Percentiles rank a stretch among this genome's conserved stretches.
Conservation (phyloP, 2,329 filamentous ascomycete genomes). For the Alternaria burnsii region DNA sequence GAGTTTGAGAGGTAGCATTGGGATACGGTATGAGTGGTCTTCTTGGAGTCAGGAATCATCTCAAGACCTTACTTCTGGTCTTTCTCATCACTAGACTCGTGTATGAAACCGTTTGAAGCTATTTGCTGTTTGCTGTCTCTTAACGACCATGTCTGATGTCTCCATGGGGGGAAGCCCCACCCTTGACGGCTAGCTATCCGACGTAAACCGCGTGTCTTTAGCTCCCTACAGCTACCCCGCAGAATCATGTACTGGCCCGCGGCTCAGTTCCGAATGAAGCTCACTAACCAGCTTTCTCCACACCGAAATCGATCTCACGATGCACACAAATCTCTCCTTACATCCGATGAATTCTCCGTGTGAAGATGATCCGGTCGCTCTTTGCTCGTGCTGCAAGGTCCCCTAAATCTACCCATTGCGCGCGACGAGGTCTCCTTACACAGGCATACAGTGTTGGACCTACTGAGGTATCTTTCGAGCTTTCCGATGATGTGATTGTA, state of each 20-base stretch:
- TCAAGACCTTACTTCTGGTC: constrained; percentile 1
- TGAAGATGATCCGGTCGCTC: constrained; percentile 42
- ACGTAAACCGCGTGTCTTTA: neutral
- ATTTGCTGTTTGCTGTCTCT: neutral
- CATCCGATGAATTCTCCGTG: constrained; percentile 21
- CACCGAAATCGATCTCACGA: neutral
- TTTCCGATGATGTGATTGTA: constrained; percentile 1
- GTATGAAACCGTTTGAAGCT: neutral
- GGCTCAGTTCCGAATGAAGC: constrained; percentile 16
- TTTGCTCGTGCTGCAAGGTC: constrained; percentile 27
- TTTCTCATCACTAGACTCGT: neutral
- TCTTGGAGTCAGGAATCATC: constrained; percentile 10
- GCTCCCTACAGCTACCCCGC: constrained; percentile 17
- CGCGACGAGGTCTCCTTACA: constrained; percentile 41
- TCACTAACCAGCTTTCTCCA: constrained; percentile 10
- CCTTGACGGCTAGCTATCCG: neutral
- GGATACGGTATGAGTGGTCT: neutral
- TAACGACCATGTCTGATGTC: neutral
- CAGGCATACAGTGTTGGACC: constrained; percentile 45
- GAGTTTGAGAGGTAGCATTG: constrained; percentile 49
- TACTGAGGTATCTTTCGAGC: constrained; percentile 37
- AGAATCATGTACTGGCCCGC: constrained; percentile 10
- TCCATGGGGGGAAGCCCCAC: neutral
- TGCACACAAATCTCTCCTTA: neutral
- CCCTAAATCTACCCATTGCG: constrained; percentile 8